phyloP scores from a whole-genome alignment of 305 asterid species.

The Fraxinus angustifolia region DNA sequence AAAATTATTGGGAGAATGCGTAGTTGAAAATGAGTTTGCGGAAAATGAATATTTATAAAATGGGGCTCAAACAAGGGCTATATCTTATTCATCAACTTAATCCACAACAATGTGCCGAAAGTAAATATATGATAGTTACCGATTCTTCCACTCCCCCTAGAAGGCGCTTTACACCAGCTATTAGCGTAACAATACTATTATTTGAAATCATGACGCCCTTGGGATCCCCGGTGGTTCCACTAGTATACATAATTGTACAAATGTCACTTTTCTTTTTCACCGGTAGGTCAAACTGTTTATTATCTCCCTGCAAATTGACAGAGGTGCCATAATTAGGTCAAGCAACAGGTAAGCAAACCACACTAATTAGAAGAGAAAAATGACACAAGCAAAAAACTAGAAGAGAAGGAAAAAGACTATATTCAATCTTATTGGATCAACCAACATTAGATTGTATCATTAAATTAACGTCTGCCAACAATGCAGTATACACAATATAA shows the following conservation, averaged over 20 bases:
- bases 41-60: not conserved
- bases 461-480: constrained; percentile 6
- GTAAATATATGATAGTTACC: no score
- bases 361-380: not conserved
- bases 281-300: no score
- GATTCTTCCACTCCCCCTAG: no score
- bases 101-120: not conserved
- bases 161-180: no score
- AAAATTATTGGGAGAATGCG: not conserved
- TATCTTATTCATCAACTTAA: not conserved
- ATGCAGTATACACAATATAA: not conserved
- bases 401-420: constrained; percentile 5
- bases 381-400: not conserved
- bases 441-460: not conserved
- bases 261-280: no score
- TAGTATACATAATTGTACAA: no score
- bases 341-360: constrained; percentile 16
- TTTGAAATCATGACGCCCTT: no score
- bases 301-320: constrained; percentile 58
- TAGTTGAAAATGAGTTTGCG: not conserved
- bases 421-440: constrained; percentile 6
- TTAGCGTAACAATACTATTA: no score
- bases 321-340: constrained; percentile 25
- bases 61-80: not conserved
- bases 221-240: no score